These are phyloP conservation scores for Thielaviopsis punctulata DNA, from an alignment of 2,329 filamentous ascomycete species.

Conservation along the genomic window DNA sequence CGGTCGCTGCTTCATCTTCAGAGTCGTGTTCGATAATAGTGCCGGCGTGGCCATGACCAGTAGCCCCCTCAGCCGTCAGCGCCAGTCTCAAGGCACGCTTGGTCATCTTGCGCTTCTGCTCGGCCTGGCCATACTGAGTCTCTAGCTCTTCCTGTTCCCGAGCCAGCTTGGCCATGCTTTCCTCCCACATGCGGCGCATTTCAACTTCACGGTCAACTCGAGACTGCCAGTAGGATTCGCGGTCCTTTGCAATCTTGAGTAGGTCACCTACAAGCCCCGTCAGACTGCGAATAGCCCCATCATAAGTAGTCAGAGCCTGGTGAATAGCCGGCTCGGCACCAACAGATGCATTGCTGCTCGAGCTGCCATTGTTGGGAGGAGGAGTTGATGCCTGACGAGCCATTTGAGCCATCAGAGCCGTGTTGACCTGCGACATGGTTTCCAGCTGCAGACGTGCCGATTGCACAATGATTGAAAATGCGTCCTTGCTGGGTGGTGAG, in stretches of 20 bases:
- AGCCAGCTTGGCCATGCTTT: constrained; percentile 96
- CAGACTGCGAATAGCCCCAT: constrained; percentile 74
- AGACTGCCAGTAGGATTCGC: constrained; percentile 95
- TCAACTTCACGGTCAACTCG: constrained; percentile 80
- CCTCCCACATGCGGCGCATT: constrained; percentile 92
- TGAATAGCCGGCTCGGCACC: constrained; percentile 61
- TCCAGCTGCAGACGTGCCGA: constrained; percentile 87
- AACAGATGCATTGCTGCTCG: constrained; percentile 22
- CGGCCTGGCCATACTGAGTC: constrained; percentile 70
- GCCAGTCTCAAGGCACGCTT: constrained; percentile 81
- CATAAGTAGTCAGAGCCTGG: constrained; percentile 71
- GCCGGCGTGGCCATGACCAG: constrained; percentile 13
- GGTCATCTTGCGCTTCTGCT: constrained; percentile 74
- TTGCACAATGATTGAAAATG: constrained; percentile 92
- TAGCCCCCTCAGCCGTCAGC: constrained; percentile 38
- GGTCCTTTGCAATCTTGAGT: constrained; percentile 79
- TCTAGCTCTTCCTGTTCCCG: constrained; percentile 86
- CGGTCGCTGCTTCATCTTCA: constrained; percentile 15
- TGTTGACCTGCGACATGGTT: constrained; percentile 68
- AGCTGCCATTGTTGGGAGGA: background rate
- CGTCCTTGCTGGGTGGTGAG: constrained; percentile 69
- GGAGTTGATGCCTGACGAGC: background rate
- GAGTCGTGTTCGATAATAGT: constrained; percentile 19
- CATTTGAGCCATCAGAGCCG: constrained; percentile 58
- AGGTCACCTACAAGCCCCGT: constrained; percentile 73